These are phyloP conservation scores for Punica granatum DNA, from an alignment of 345 rosid species.

Conservation along the genomic window DNA sequence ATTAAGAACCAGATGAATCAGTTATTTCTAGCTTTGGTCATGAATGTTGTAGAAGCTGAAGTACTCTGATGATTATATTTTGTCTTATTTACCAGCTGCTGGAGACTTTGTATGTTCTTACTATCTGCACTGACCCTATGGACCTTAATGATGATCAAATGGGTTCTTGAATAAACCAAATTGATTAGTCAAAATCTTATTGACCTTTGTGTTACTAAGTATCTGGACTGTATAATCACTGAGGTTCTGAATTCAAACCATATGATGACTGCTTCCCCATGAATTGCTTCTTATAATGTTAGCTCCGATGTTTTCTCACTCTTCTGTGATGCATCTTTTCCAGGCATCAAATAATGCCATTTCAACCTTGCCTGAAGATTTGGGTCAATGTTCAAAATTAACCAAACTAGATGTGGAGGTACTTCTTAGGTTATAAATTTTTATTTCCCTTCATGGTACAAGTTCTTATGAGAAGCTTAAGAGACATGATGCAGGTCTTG, in stretches of 20 bases:
- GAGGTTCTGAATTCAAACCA: not conserved
- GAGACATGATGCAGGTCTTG: not conserved
- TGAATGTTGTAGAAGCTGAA: not conserved
- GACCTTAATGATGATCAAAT: not conserved
- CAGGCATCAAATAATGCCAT: conserved; percentile 78
- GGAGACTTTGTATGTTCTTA: not conserved
- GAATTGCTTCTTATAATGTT: not conserved
- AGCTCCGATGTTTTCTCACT: not conserved
- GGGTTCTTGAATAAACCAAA: not conserved
- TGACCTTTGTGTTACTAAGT: not conserved
- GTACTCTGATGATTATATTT: not conserved
- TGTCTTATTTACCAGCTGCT: not conserved
- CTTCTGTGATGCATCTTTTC: conserved; percentile 1
- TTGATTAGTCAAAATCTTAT: not conserved
- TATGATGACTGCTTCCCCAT: not conserved
- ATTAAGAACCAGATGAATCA: not conserved
- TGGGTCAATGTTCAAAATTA: conserved; percentile 61
- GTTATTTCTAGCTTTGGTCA: not conserved
- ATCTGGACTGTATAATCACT: not conserved
- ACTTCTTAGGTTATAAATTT: conserved; percentile 8
- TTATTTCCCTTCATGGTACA: conserved; percentile 6
- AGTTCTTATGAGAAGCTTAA: not conserved
- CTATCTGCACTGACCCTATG: not conserved
- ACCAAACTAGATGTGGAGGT: conserved; percentile 86
- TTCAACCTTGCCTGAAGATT: conserved; percentile 60